A percentile compares a stretch with the other conserved stretches of the same genome.
These are phyloP conservation scores for Viola odorata DNA, from an alignment of 345 rosid species.

Conservation along the genomic window DNA sequence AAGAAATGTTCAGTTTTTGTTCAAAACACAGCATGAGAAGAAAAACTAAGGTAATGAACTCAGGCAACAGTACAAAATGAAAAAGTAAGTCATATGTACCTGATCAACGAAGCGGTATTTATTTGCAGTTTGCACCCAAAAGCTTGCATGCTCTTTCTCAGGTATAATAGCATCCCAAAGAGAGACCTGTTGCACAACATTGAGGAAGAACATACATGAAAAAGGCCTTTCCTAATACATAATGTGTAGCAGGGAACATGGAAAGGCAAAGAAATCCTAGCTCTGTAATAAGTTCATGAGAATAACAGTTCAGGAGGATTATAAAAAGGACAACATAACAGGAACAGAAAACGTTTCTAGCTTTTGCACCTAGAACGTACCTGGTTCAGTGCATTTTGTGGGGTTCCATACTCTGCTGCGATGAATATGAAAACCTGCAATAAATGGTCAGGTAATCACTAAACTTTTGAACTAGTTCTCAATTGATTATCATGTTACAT, in stretches of 20 bases:
- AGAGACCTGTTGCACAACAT: slow-evolving; percentile 50
- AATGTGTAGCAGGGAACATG: not conserved
- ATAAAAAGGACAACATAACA: not conserved
- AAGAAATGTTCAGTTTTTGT: slow-evolving; percentile 5
- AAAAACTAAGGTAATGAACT: not conserved
- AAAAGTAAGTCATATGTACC: slow-evolving; percentile 26
- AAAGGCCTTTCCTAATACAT: not conserved
- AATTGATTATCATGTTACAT: not conserved
- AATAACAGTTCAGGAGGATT: not conserved
- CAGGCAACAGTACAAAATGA: not conserved
- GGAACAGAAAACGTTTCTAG: not conserved
- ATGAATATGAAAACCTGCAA: slow-evolving; percentile 73
- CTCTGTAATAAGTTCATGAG: not conserved
- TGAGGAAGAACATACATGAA: not conserved
- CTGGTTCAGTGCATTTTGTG: slow-evolving; percentile 81
- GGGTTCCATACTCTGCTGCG: slow-evolving; percentile 85
- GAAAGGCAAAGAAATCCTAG: not conserved
- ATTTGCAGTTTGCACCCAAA: slow-evolving; percentile 67
- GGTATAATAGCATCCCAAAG: slow-evolving; percentile 96
- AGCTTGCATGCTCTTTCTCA: slow-evolving; percentile 69
- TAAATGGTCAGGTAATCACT: not conserved
- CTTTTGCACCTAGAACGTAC: slow-evolving; percentile 27
- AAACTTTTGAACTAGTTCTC: not conserved
- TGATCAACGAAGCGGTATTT: slow-evolving; percentile 95
- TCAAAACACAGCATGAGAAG: not conserved